A percentile compares a stretch with the other conserved stretches of the same genome.
Evolutionary conservation across 2,329 filamentous ascomycete species (phyloP).

Genomic region (Colletotrichum viniferum): DNA sequence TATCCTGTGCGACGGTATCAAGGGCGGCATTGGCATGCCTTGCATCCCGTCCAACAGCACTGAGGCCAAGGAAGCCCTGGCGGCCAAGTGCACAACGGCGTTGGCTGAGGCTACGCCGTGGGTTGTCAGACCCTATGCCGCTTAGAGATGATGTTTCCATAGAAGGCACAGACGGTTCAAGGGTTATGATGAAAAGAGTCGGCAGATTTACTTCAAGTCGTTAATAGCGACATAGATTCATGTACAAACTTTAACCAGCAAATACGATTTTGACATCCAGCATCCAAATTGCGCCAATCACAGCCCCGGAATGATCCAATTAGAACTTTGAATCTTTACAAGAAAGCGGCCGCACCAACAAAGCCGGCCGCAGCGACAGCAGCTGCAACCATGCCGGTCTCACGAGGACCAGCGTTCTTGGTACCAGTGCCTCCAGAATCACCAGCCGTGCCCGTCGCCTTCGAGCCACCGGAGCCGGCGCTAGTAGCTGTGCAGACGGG

Average conservation of each 20-base stretch:
- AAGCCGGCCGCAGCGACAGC: conserved; percentile 28
- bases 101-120: conserved; percentile 30
- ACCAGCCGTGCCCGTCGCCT: not conserved
- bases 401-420: conserved; percentile 23
- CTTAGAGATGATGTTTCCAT: not conserved
- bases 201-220: not conserved
- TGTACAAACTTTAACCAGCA: not conserved
- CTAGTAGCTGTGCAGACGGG: not conserved
- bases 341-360: conserved; percentile 25
- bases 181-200: not conserved
- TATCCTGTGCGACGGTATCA: conserved; percentile 56
- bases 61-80: conserved; percentile 34
- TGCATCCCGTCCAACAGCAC: conserved; percentile 38
- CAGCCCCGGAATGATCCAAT: not conserved
- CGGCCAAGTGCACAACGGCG: conserved; percentile 34
- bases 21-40: conserved; percentile 36
- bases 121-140: conserved; percentile 10
- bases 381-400: conserved; percentile 27
- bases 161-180: not conserved
- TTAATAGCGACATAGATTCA: not conserved
- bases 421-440: not conserved
- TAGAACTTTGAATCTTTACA: conserved; percentile 16
- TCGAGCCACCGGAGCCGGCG: not conserved
- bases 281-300: not conserved
- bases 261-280: not conserved